Evolutionary conservation across 106 monocot genomes (phyloP).

Genomic region (Triglochin maritima): DNA sequence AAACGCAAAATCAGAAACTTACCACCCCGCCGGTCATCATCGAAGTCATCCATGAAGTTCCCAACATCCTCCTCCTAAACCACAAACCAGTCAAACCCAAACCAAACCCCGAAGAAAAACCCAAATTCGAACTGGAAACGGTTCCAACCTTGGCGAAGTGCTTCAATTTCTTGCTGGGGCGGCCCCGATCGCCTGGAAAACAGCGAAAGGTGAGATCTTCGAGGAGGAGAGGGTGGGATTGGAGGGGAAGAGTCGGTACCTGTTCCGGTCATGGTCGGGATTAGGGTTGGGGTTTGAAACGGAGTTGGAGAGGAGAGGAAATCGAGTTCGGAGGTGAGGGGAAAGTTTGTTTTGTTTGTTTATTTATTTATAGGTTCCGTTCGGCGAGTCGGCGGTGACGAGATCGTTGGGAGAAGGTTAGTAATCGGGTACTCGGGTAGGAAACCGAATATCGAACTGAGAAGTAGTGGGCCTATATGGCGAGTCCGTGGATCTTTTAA

Average conservation of each 20-base stretch:
- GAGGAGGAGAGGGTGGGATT: not conserved
- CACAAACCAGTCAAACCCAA: not conserved
- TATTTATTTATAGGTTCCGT: too few species aligned
- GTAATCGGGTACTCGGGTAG: too few species aligned
- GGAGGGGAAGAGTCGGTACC: not conserved
- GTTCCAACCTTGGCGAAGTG: conserved; percentile 13
- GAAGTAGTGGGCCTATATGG: too few species aligned
- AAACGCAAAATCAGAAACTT: not conserved
- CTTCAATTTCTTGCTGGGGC: conserved; percentile 34
- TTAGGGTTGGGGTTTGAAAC: too few species aligned
- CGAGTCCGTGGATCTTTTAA: too few species aligned
- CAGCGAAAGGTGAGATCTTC: not conserved
- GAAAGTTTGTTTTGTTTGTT: too few species aligned
- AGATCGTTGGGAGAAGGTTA: too few species aligned
- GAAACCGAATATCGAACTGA: too few species aligned
- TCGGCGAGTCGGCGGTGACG: too few species aligned
- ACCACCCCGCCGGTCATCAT: conserved; percentile 44
- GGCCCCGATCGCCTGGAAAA: conserved; percentile 27
- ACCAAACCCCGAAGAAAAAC: not conserved
- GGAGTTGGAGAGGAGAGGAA: too few species aligned
- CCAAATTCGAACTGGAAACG: not conserved
- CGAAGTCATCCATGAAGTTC: conserved; percentile 48
- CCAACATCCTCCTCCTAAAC: conserved; percentile 32
- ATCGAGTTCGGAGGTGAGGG: too few species aligned
- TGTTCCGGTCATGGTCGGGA: not conserved